Evolutionary conservation across 2,329 filamentous ascomycete genomes (phyloP).

Genomic region (Trichoderma asperellum): DNA sequence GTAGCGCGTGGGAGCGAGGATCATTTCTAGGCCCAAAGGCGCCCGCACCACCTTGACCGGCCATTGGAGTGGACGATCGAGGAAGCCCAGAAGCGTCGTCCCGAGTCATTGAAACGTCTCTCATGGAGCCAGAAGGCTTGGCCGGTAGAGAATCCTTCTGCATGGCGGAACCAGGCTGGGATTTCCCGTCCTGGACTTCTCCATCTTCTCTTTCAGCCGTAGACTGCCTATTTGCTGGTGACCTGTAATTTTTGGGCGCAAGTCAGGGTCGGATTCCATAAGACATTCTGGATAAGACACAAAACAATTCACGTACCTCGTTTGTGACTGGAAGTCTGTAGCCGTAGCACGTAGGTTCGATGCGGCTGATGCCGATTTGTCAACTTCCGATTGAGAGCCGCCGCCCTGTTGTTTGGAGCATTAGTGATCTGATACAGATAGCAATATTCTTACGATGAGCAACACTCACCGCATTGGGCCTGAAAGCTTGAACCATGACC

Average conservation of each 20-base stretch:
- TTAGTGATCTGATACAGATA: conserved; percentile 31
- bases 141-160: conserved; percentile 43
- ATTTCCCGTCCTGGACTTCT: conserved; percentile 65
- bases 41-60: conserved; percentile 28
- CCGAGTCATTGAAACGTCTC: conserved; percentile 38
- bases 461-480: conserved; percentile 60
- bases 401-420: conserved; percentile 35
- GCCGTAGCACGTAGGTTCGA: conserved; percentile 62
- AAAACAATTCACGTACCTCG: conserved; percentile 41
- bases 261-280: conserved; percentile 29
- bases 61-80: conserved; percentile 38
- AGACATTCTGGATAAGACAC: conserved; percentile 29
- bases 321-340: conserved; percentile 64
- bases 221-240: conserved; percentile 29
- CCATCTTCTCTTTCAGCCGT: conserved; percentile 68
- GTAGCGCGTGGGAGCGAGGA: conserved; percentile 42
- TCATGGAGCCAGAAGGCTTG: conserved; percentile 37
- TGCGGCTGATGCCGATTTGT: conserved; percentile 33
- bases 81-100: conserved; percentile 31
- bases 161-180: conserved; percentile 27
- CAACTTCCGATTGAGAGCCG: conserved; percentile 38
- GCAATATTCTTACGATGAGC: too few relatives aligned
- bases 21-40: conserved; percentile 37
- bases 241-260: conserved; percentile 29
- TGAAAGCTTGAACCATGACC: conserved; percentile 76